A percentile compares a stretch with the other conserved stretches of the same genome.
phyloP scores from a whole-genome alignment of 495 filamentous ascomycete species.

The Usnea hakonensis region DNA sequence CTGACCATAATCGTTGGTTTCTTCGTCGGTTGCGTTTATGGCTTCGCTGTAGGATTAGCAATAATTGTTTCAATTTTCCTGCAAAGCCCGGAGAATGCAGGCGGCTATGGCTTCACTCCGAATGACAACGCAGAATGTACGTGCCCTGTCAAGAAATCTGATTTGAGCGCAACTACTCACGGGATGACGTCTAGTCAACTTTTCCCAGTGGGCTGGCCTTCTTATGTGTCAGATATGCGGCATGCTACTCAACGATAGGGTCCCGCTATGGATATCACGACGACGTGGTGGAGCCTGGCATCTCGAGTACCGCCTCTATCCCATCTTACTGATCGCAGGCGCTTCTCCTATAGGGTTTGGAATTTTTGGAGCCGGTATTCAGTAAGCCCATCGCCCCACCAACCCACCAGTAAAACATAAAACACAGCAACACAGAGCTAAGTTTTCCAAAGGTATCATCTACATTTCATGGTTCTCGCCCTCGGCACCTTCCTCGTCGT shows the following conservation, averaged over 20 bases:
- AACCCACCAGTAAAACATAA: too few species aligned
- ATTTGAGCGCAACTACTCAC: not conserved
- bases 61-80: constrained; percentile 31
- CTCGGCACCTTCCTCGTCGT: constrained; percentile 34
- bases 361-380: constrained; percentile 35
- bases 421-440: not conserved
- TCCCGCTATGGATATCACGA: constrained; percentile 32
- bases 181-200: constrained; percentile 24
- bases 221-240: constrained; percentile 32
- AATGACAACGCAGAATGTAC: constrained; percentile 37
- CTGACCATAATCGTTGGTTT: not conserved
- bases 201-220: constrained; percentile 36
- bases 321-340: constrained; percentile 27
- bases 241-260: constrained; percentile 34
- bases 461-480: constrained; percentile 29
- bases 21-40: constrained; percentile 5
- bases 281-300: constrained; percentile 36
- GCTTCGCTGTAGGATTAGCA: constrained; percentile 17
- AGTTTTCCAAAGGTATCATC: not conserved
- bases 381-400: constrained; percentile 35
- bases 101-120: constrained; percentile 45
- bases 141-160: not conserved
- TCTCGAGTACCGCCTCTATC: constrained; percentile 39
- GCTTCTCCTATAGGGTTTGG: constrained; percentile 38
- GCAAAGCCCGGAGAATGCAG: constrained; percentile 34